Percentiles rank a stretch among this genome's conserved stretches.
phyloP scores from a whole-genome alignment of 2,329 filamentous ascomycete genomes.

The Epichloe sp. region DNA sequence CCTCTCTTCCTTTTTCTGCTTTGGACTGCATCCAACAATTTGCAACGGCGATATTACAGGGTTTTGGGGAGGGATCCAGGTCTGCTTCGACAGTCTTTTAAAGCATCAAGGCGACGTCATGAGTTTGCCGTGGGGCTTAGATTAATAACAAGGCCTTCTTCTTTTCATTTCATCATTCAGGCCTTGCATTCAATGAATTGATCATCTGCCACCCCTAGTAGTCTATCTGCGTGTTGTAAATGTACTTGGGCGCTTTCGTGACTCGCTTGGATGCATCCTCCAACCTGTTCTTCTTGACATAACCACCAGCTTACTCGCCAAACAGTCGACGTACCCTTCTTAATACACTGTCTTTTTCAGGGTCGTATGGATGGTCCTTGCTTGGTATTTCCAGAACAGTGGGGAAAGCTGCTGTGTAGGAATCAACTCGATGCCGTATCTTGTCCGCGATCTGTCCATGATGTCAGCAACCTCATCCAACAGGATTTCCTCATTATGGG shows the following conservation, averaged over 20 bases:
- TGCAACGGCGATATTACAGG: background rate
- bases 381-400: slow-evolving; percentile 91
- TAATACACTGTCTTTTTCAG: slow-evolving; percentile 95
- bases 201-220: background rate
- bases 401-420: slow-evolving; percentile 91
- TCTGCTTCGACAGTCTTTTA: background rate
- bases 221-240: background rate
- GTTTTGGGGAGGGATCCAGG: background rate
- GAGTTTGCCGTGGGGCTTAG: background rate
- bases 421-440: slow-evolving; percentile 83
- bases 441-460: slow-evolving; percentile 67
- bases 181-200: background rate
- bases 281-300: background rate
- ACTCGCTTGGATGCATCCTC: background rate
- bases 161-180: background rate
- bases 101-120: background rate
- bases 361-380: slow-evolving; percentile 98
- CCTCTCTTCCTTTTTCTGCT: background rate
- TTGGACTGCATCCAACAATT: background rate
- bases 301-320: slow-evolving; percentile 42
- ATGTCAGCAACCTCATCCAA: background rate
- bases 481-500: background rate
- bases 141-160: background rate
- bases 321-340: slow-evolving; percentile 62
- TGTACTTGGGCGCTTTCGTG: background rate